Evolutionary conservation across 306 rosid genomes (phyloP).

Genomic region (Herpetospermum pedunculosum): DNA sequence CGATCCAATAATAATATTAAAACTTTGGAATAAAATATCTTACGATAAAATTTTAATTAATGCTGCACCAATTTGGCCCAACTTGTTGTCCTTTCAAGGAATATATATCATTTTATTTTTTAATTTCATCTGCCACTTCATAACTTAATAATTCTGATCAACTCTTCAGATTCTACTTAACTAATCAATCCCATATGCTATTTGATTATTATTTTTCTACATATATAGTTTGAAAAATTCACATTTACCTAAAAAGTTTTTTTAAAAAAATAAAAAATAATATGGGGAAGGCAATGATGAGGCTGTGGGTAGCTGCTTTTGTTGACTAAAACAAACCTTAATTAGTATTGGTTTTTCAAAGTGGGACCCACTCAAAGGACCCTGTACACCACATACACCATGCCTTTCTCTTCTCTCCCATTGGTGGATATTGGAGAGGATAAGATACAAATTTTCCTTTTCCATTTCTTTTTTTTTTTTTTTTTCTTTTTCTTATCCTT

Average conservation of each 20-base stretch:
- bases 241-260: too few relatives aligned
- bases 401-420: background rate
- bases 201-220: too few relatives aligned
- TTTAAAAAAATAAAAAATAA: too few relatives aligned
- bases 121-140: background rate
- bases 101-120: background rate
- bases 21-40: background rate
- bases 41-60: background rate
- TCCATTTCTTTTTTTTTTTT: too few relatives aligned
- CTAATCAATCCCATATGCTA: too few relatives aligned
- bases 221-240: too few relatives aligned
- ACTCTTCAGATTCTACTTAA: too few relatives aligned
- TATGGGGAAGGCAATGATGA: constrained; percentile 3
- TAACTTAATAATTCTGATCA: background rate
- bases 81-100: background rate
- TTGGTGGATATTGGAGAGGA: background rate
- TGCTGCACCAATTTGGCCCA: background rate
- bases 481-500: background rate
- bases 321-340: background rate
- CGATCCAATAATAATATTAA: background rate
- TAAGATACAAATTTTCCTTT: background rate
- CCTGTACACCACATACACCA: background rate
- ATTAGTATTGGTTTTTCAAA: background rate
- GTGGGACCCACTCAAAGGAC: background rate
- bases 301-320: constrained; percentile 3